Base-by-base conservation (phyloP, 1,284 basidiomycete species). In the Coniophora puteana region DNA sequence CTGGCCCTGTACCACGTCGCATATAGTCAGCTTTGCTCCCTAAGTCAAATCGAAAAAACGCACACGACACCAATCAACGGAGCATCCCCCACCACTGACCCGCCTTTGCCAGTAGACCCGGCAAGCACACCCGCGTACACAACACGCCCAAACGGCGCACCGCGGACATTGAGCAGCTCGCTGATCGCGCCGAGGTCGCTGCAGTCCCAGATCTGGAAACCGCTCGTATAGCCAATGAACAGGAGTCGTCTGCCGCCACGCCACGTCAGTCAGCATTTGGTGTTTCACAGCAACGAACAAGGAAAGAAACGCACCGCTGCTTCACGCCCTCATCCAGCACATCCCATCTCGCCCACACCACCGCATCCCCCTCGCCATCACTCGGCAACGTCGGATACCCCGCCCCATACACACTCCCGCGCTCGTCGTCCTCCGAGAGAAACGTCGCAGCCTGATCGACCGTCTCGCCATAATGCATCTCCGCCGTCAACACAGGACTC, bases 141-240 rank as follows among this genome's bases (percentile, higher is more conserved):
- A 27, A 74, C 61, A 23, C 58, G 54, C 6, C 66, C 65, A 60
- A 59, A 64, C n/a, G 51, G 47, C 35, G 47, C 38, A 38, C 48
- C 49, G 11, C 49, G 49, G 35, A 57, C 44, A 29, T 63, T 63
- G 40, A 76, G 58, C 18, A 75, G 53, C 52, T 87, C 84, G 0
- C 63, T 55, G 3, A 85, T 71, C 1, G 71, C 67, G 12, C 68
- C 72, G 11, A 86, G 59, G 48, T 75, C 67, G 5, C 74, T 70
- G 48, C 77, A 79, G 52, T 87, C 81, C 83, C 83, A 88, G 21
- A 85, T 68, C 51, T 86, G 81, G 27, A 88, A 53, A 4, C 79
- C 79, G 5, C 65, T 58, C 7, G 64, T 53, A 54, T 86, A 86
- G 0, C 71, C 78, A 8, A 86, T 59, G 32, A 84, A 59, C 8